Evolutionary conservation across 805 yeast species (phyloP).

Genomic region (Jamesozyma hellenica): DNA sequence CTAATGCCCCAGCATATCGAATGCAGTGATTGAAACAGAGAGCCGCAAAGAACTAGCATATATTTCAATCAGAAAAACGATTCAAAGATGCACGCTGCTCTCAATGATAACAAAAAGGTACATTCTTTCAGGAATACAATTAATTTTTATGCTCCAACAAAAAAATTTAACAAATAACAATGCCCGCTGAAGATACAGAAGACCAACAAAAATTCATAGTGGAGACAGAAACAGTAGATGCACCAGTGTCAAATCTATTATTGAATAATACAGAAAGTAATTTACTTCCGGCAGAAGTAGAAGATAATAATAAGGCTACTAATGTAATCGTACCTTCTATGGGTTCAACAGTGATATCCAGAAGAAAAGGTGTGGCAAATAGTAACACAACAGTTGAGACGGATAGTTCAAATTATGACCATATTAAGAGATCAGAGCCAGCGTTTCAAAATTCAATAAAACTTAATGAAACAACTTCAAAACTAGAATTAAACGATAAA

Average conservation of each 20-base stretch:
- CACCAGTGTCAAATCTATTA: conserved; percentile 30
- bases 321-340: too few relatives aligned
- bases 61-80: too few relatives aligned
- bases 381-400: too few relatives aligned
- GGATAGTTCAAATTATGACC: background rate
- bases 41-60: too few relatives aligned
- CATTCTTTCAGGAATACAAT: too few relatives aligned
- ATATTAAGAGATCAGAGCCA: background rate
- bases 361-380: too few relatives aligned
- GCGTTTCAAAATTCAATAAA: background rate
- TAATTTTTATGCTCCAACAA: too few relatives aligned
- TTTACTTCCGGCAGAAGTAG: background rate
- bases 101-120: too few relatives aligned
- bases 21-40: too few relatives aligned
- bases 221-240: conserved; percentile 53
- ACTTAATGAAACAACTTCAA: background rate
- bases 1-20: too few relatives aligned
- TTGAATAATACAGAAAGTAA: conserved; percentile 12
- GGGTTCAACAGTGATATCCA: too few relatives aligned
- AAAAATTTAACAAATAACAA: conserved; percentile 1
- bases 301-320: background rate
- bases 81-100: conserved; percentile 9
- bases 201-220: conserved; percentile 36
- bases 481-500: background rate
- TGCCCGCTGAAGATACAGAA: conserved; percentile 9